Evolutionary conservation across 2,329 filamentous ascomycete species (phyloP).

Genomic region (Paecilomyces niveus): DNA sequence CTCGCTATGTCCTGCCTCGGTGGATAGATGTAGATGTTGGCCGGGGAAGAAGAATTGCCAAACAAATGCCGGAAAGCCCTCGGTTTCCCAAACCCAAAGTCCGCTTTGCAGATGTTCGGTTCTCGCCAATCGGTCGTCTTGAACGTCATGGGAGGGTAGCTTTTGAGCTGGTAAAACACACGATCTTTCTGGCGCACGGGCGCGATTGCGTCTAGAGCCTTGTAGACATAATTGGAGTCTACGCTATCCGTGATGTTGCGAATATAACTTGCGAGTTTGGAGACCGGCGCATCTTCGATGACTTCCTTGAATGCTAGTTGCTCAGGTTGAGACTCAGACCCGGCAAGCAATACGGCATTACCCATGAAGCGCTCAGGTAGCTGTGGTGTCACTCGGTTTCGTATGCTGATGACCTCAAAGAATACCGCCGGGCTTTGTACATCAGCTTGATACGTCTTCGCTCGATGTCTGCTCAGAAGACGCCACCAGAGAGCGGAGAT

Average conservation of each 20-base stretch:
- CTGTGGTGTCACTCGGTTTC: not conserved
- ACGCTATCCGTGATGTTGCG: not conserved
- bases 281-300: not conserved
- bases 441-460: not conserved
- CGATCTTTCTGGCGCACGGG: not conserved
- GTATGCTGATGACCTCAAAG: not conserved
- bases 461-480: not conserved
- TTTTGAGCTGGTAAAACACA: not conserved
- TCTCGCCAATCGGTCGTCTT: not conserved
- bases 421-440: not conserved
- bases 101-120: not conserved
- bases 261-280: not conserved
- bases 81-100: not conserved
- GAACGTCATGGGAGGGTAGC: not conserved
- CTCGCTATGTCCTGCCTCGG: not conserved
- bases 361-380: not conserved
- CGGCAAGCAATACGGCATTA: not conserved
- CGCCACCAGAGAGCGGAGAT: not conserved
- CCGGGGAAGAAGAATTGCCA: not conserved
- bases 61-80: not conserved
- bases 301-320: not conserved
- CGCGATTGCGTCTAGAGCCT: not conserved
- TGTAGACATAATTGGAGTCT: not conserved
- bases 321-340: not conserved
- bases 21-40: not conserved